phyloP scores from a whole-genome alignment of 805 yeast genomes.

The Hanseniaspora singularis region DNA sequence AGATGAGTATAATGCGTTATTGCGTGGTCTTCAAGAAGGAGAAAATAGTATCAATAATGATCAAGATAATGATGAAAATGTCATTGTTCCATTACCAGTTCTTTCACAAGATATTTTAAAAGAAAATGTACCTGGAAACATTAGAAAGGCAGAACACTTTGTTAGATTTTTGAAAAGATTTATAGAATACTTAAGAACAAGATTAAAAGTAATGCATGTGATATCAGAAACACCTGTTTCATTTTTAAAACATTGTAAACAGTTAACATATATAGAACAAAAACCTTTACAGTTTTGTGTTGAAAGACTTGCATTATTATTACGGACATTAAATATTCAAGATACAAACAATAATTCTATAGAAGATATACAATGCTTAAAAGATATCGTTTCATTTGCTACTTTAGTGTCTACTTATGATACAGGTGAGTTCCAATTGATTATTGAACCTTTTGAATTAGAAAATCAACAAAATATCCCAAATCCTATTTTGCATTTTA shows the following conservation, averaged over 20 bases:
- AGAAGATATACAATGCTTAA: constrained; percentile 84
- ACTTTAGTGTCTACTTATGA: constrained; percentile 92
- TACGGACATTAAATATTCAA: constrained; percentile 73
- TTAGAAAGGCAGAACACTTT: constrained; percentile 93
- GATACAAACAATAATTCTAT: constrained; percentile 36
- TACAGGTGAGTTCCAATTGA: constrained; percentile 70
- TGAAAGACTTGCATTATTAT: constrained; percentile 76
- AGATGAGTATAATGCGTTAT: constrained; percentile 82
- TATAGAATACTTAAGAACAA: constrained; percentile 84
- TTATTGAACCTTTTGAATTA: constrained; percentile 90
- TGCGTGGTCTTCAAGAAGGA: constrained; percentile 56
- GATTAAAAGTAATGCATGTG: constrained; percentile 96
- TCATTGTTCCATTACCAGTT: constrained; percentile 75
- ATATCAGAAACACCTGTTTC: constrained; percentile 96
- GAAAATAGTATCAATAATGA: constrained; percentile 21
- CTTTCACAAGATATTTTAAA: constrained; percentile 71
- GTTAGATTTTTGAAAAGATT: constrained; percentile 84
- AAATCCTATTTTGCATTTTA: constrained; percentile 83
- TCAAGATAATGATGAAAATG: constrained; percentile 31
- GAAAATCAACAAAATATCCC: constrained; percentile 91
- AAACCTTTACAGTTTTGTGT: constrained; percentile 89
- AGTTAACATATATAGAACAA: constrained; percentile 79
- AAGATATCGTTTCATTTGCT: constrained; percentile 94
- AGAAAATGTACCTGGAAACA: constrained; percentile 96
- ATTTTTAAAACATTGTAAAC: constrained; percentile 83